phyloP scores from a whole-genome alignment of 2,329 filamentous ascomycete genomes.

The Coleophoma eucalyptorum region DNA sequence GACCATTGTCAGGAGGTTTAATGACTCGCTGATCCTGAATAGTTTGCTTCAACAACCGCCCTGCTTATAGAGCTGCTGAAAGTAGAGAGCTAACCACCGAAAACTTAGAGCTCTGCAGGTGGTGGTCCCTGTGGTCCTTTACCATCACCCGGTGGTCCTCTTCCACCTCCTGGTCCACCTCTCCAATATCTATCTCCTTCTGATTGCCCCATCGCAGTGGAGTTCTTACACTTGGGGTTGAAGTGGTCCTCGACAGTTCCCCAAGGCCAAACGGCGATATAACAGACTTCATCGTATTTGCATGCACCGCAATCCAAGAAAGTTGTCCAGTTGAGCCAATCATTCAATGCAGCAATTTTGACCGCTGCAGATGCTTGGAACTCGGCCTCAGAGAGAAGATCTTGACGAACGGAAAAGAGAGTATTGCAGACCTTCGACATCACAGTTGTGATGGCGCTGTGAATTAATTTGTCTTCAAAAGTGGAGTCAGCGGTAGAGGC shows the following conservation, averaged over 20 bases:
- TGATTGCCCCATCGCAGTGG: background rate
- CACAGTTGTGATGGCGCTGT: conserved; percentile 29
- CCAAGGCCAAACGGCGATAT: conserved; percentile 60
- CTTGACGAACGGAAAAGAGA: conserved; percentile 5
- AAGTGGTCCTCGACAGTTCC: conserved; percentile 50
- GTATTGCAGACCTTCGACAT: conserved; percentile 32
- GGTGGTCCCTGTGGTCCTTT: too few relatives aligned
- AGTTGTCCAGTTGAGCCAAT: conserved; percentile 42
- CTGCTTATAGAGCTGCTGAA: too few relatives aligned
- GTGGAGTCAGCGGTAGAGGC: conserved; percentile 29
- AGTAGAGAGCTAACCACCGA: too few relatives aligned
- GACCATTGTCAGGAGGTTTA: background rate
- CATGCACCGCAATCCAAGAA: conserved; percentile 56
- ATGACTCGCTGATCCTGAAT: too few relatives aligned
- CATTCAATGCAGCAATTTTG: conserved; percentile 16
- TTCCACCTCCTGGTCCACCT: background rate
- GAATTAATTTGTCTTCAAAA: conserved; percentile 36
- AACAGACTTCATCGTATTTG: conserved; percentile 48
- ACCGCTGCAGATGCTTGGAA: background rate
- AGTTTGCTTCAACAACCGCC: too few relatives aligned
- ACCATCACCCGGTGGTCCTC: background rate
- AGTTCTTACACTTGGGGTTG: conserved; percentile 38
- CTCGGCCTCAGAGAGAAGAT: conserved; percentile 1
- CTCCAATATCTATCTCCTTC: background rate
- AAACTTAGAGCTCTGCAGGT: too few relatives aligned